Evolutionary conservation across 306 rosid species (phyloP).

Genomic region (Abrus pulchellus): DNA sequence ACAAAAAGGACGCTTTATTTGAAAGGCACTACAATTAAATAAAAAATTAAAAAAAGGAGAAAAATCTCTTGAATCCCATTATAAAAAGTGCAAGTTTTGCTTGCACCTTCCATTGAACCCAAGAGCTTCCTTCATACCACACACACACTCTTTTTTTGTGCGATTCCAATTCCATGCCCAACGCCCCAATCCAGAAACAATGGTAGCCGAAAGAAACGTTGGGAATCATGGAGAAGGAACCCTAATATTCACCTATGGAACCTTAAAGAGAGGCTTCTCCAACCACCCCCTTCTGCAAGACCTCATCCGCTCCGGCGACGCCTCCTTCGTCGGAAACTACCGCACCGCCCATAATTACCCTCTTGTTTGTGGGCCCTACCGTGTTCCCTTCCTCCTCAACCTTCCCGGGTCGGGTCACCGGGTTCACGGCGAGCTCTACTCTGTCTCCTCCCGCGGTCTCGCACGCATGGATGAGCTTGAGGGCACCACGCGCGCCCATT

Average conservation of each 20-base stretch:
- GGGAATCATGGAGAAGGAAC: background rate
- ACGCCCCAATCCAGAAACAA: slow-evolving; percentile 2
- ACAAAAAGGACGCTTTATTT: background rate
- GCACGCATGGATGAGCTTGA: slow-evolving; percentile 69
- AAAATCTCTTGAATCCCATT: background rate
- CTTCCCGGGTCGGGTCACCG: slow-evolving; percentile 66
- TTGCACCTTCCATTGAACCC: background rate
- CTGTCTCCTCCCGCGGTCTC: slow-evolving; percentile 60
- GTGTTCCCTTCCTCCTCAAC: slow-evolving; percentile 80
- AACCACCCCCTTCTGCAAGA: slow-evolving; percentile 77
- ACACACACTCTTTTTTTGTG: too few species aligned
- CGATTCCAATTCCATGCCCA: background rate
- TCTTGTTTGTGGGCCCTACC: slow-evolving; percentile 80
- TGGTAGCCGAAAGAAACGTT: slow-evolving; percentile 47
- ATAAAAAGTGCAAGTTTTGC: background rate
- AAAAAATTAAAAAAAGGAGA: background rate
- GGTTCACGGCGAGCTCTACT: slow-evolving; percentile 77
- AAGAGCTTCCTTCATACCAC: too few species aligned
- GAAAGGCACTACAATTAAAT: background rate
- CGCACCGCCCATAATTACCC: slow-evolving; percentile 60
- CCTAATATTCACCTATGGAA: slow-evolving; percentile 79
- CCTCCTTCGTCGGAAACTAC: slow-evolving; percentile 64
- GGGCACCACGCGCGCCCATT: slow-evolving; percentile 70
- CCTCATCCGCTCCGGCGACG: slow-evolving; percentile 70
- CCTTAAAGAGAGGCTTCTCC: slow-evolving; percentile 69